A percentile compares a stretch with the other conserved stretches of the same genome.
Evolutionary conservation across 257 asterid species (phyloP).

Genomic region (Rubia yunnanensis): DNA sequence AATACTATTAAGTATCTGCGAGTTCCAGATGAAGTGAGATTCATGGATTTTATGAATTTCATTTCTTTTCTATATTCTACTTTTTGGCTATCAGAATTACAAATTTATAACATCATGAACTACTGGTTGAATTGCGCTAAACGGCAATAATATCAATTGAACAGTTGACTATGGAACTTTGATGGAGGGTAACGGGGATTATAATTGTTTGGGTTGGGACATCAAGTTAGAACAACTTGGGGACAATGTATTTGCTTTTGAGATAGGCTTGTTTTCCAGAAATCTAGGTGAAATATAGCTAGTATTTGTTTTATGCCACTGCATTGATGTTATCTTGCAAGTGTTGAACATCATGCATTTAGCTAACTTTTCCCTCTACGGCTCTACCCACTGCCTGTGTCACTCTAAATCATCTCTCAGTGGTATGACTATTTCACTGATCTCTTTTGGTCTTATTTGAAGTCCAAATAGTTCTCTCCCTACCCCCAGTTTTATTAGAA

Average conservation of each 20-base stretch:
- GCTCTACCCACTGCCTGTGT: no score
- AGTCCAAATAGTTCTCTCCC: no score
- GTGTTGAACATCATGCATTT: background rate
- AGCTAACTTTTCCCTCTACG: no score
- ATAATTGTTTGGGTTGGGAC: background rate
- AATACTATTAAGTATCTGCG: slow-evolving; percentile 54
- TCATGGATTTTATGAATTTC: slow-evolving; percentile 15
- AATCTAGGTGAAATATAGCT: background rate
- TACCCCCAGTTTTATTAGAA: no score
- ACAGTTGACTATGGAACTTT: no score
- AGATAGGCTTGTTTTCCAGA: background rate
- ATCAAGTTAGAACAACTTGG: background rate
- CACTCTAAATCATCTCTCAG: no score
- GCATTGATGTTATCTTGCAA: background rate
- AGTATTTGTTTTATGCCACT: no score
- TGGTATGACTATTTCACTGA: no score
- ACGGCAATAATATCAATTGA: no score
- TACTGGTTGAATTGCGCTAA: no score
- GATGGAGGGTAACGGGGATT: background rate
- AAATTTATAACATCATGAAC: background rate
- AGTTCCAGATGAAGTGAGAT: slow-evolving; percentile 86
- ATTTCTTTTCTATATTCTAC: no score
- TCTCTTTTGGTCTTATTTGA: no score
- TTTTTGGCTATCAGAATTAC: background rate
- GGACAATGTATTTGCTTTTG: background rate